Evolutionary conservation across 306 rosid genomes (phyloP), one percentile per base, ranked within the genome.

Genomic region (Quercus agrifolia): DNA sequence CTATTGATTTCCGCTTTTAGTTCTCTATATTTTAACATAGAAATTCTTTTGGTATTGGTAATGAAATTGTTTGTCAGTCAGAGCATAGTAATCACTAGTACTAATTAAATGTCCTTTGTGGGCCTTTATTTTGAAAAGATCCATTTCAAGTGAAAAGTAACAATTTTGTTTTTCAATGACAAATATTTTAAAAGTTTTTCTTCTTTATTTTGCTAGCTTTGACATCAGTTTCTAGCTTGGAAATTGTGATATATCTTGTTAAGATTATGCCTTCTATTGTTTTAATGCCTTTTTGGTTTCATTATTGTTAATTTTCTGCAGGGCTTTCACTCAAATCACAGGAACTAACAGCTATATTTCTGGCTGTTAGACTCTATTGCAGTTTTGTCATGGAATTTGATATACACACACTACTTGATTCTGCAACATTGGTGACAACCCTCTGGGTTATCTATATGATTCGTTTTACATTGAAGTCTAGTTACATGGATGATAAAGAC

Each of bases 381-480:
- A 92, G 97, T 85, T 86, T 90, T 81, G 97, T 89, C 9, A 90
- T 92, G 91, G 97, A 92, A 84, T 92, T 85, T 81, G 97, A 92
- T 73, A 89, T 92, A 46, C 97, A 92, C 80, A 92, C 97, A 41
- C 4, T 92, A 75, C 92, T 92, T 56, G 97, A 92, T 77, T 67
- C 81, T 51, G 97, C 97, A 74, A 90, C 97, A 19, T 76, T 92
- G 78, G 88, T 30, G 44, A 86, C 97, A 7, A 92, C 94, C 35
- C 84, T 92, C 38, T 92, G 93, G 93, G 97, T 91, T 61, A 88
- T 91, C 56, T 91, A 89, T 76, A 88, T 83, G 92, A 91, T 91
- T 20, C 91, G 93, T 49, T 83, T 86, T 82, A 82, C 81, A 75
- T 85, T 91, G 71, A 86, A 84, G 70, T 81, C 92, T 75, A 92